These are phyloP conservation scores for Neurospora intermedia DNA, from an alignment of 495 filamentous ascomycete species.

Conservation along the genomic window DNA sequence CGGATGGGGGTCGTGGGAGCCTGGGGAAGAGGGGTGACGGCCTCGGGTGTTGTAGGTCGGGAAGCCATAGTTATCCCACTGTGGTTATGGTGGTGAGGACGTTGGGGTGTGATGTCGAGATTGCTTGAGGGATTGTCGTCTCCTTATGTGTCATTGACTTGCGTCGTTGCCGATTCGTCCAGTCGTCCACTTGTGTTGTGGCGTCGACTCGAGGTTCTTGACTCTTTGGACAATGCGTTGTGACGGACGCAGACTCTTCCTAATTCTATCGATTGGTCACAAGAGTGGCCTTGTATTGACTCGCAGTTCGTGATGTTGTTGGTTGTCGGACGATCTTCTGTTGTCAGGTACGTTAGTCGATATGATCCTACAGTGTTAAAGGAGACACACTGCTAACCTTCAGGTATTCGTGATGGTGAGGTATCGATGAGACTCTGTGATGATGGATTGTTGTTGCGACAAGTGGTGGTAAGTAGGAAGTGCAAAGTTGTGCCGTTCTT, in stretches of 20 bases:
- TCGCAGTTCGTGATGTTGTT: no score
- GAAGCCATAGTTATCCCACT: background rate
- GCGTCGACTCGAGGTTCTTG: background rate
- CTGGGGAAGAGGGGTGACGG: background rate
- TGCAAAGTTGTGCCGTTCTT: background rate
- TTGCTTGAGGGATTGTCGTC: no score
- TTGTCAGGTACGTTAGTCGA: background rate
- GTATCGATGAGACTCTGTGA: background rate
- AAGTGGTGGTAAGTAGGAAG: background rate
- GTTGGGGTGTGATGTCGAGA: background rate
- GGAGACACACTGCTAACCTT: background rate
- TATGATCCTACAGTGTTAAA: background rate
- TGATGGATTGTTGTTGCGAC: background rate
- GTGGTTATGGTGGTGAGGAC: background rate
- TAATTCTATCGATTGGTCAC: background rate
- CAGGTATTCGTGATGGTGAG: background rate
- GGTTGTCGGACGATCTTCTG: background rate
- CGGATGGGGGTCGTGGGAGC: background rate
- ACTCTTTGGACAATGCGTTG: no score
- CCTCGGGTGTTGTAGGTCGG: background rate
- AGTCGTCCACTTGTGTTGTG: no score
- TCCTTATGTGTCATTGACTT: background rate
- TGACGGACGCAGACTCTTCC: no score
- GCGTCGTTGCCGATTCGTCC: no score
- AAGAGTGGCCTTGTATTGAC: background rate